Base-by-base conservation (phyloP, 352 stramenopile genomes). In the Pythium dissotocum region DNA sequence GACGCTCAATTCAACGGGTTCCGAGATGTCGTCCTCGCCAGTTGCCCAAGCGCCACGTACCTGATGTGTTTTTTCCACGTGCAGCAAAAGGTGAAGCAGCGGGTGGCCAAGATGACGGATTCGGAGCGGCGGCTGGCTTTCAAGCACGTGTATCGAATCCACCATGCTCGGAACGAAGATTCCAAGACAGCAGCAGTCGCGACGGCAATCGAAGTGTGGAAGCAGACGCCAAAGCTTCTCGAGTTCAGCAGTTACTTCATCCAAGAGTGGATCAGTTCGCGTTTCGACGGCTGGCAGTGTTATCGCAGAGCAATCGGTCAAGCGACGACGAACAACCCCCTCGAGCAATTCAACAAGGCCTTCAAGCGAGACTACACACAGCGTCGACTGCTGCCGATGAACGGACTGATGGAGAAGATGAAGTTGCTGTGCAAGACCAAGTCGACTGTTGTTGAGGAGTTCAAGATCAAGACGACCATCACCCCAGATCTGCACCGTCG, bases 401-500 rank as follows among this genome's bases (percentile, higher is more conserved):
- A 36, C 4, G 33, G 33, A 36, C 33, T 36, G 33, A 36, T 36
- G 33, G 33, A 36, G 33, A 36, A 36, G 8, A 36, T 36, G 33
- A 36, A 36, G 33, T 36, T 36, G 33, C 33, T 36, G 33, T 36
- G 33, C 33, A 36, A 36, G 59, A 65, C 59, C 3, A 59, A 51
- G 48, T 33, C 59, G 5, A 52, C 57, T 12, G 48, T 28, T 2
- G 14, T 59, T 33, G 48, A 58, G 35, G 49, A 52, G 14, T 59
- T 59, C 48, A 59, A 52, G 59, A 28, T 33, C 5, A 32, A 38
- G 24, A 53, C 24, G 10, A 24, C 32, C 6, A 33, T 58, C 32
- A 65, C 59, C n/a, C 33, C 32, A 1, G 49, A 65, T 65, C 59
- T 65, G 16, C 59, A 44, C 21, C 32, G 58, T 3, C 58, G 58